These are phyloP conservation scores for Beauveria sp. DNA, from an alignment of 2,329 filamentous ascomycete genomes.

Conservation along the genomic window DNA sequence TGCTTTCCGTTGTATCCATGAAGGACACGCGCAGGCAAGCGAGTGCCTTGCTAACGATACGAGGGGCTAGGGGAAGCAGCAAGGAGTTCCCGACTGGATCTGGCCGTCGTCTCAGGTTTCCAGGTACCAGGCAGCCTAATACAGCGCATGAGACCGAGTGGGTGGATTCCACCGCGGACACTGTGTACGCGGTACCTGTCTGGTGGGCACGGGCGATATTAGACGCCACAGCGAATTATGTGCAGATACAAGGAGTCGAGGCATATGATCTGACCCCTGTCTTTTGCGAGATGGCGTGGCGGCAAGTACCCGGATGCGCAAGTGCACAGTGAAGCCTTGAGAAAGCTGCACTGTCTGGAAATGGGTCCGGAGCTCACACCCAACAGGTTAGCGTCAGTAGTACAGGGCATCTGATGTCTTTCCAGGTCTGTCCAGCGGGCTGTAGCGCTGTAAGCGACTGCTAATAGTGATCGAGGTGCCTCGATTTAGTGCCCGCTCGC, in stretches of 20 bases:
- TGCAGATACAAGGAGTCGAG: background rate
- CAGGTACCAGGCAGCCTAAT: background rate
- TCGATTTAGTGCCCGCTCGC: background rate
- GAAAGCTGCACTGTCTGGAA: background rate
- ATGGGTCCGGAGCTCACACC: background rate
- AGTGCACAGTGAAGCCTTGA: background rate
- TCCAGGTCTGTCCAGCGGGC: background rate
- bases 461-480: background rate
- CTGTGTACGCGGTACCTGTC: conserved; percentile 8
- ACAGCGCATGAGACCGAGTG: too few relatives aligned
- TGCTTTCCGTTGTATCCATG: background rate
- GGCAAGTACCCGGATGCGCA: background rate
- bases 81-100: background rate
- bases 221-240: conserved; percentile 2
- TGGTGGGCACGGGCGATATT: conserved; percentile 9
- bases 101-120: conserved; percentile 4
- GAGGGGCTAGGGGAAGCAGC: background rate
- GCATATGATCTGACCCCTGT: conserved; percentile 7
- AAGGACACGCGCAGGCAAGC: background rate
- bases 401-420: background rate
- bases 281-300: background rate
- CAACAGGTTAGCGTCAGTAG: background rate
- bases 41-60: background rate
- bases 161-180: conserved; percentile 5
- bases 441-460: background rate